Conservation (phyloP, 2,329 filamentous ascomycete genomes). For the Colletotrichum abscissum region DNA sequence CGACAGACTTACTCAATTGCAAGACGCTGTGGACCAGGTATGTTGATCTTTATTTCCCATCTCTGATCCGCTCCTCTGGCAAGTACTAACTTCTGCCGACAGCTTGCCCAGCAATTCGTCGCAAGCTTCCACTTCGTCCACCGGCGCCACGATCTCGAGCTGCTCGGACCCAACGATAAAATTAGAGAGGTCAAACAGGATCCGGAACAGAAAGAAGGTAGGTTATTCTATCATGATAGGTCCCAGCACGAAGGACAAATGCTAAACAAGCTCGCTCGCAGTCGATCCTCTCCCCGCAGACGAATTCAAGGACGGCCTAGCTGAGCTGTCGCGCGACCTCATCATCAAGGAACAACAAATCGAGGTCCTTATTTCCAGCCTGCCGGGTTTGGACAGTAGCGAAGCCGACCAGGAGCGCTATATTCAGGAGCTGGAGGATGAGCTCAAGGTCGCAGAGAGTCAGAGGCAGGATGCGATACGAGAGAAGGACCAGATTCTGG, state of each 20-base stretch:
- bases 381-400: constrained; percentile 83
- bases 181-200: constrained; percentile 69
- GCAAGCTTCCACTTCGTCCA: constrained; percentile 75
- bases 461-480: constrained; percentile 72
- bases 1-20: constrained; percentile 84
- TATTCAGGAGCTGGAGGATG: constrained; percentile 73
- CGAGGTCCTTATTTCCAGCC: constrained; percentile 77
- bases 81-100: constrained; percentile 13
- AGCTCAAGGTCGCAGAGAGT: constrained; percentile 71
- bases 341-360: constrained; percentile 87
- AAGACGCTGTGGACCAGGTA: constrained; percentile 87
- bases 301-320: constrained; percentile 74
- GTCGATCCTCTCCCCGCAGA: constrained; percentile 72
- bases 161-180: constrained; percentile 67
- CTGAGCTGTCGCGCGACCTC: constrained; percentile 80
- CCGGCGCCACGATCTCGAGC: constrained; percentile 74
- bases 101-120: constrained; percentile 78
- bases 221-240: constrained; percentile 1
- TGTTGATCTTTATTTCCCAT: constrained; percentile 19
- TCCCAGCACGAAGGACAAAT: neutral
- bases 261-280: constrained; percentile 40
- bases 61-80: neutral
- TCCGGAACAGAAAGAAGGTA: constrained; percentile 63
- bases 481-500: constrained; percentile 71
- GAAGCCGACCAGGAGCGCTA: constrained; percentile 79